Evolutionary conservation across 1,139 yeast genomes (phyloP), one percentile per base, ranked within the genome.

Genomic region (Blastobotrys persicus): DNA sequence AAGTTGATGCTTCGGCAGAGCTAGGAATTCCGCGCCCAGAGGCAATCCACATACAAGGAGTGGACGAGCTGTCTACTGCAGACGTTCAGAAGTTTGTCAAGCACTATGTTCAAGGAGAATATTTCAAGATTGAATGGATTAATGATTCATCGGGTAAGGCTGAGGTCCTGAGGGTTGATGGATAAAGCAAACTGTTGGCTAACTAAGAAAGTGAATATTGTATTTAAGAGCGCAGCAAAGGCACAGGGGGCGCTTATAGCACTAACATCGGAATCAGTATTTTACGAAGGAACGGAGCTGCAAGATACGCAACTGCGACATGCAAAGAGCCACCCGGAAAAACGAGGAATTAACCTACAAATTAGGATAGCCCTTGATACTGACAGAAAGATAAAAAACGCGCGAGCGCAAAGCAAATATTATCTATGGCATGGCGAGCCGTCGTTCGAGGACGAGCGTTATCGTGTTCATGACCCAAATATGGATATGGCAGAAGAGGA

Each of bases 391-490:
- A 78, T 78, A 41, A 74, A 73, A 53, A 78, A 80, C 55, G 84
- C 91, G 3, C 70, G 80, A 20, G 77, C 72, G 13, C 77, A 76
- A 51, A 83, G 89, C 23, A 67, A 88, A 39, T 85, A 84, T 63
- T 85, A 85, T 65, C 70, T 84, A 53, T 63, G 83, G 16, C 83
- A 85, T 59, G 94, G 94, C 2, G 92, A 84, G 59, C 94, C 94
- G 0, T 80, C 80, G 44, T 70, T 81, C 49, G 70, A 67, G 46
- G 74, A 72, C 12, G 66, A 64, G 41, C 44, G 49, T 12, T 53
- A 41, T 31, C 51, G 55, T 5, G 39, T 35, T n/a, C 44, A 47
- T 13, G 39, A 19, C 16, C 38, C 44, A 28, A 34, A 33, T 39
- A 41, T 39, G 55, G 59, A 44, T 55, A 51, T 37, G 49, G 47